Conservation (phyloP, 306 rosid species). For the Acacia crassicarpa region DNA sequence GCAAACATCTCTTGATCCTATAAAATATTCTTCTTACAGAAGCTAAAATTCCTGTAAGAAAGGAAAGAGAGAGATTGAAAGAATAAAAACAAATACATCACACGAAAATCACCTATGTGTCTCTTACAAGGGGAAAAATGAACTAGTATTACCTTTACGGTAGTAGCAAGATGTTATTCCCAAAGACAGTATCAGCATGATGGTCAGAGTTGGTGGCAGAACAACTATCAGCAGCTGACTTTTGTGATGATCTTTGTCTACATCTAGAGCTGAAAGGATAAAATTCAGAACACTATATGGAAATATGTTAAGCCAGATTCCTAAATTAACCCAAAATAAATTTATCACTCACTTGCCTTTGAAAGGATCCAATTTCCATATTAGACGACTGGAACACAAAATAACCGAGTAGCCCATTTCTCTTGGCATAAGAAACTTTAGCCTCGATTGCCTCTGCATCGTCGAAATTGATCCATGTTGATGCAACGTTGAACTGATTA, state of each 20-base stretch:
- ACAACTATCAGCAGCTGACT: conserved; percentile 30
- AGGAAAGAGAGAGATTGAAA: not conserved
- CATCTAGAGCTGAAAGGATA: conserved; percentile 31
- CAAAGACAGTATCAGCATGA: conserved; percentile 17
- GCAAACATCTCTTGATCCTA: conserved; percentile 20
- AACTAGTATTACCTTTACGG: conserved; percentile 19
- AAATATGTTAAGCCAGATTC: no score
- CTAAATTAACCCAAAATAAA: no score
- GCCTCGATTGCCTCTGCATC: conserved; percentile 32
- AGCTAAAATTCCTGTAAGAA: conserved; percentile 18
- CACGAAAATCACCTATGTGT: not conserved
- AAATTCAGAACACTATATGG: conserved; percentile 13
- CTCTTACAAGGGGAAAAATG: not conserved
- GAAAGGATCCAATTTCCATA: conserved; percentile 55
- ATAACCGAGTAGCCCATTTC: conserved; percentile 32
- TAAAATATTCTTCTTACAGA: conserved; percentile 18
- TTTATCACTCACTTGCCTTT: conserved; percentile 24
- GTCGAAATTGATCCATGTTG: conserved; percentile 29
- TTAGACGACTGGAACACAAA: conserved; percentile 26
- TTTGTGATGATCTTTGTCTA: conserved; percentile 30
- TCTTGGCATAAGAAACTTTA: conserved; percentile 34
- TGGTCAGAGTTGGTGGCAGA: conserved; percentile 28
- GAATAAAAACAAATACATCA: not conserved
- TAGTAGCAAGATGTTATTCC: conserved; percentile 34
- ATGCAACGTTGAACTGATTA: conserved; percentile 23